A percentile compares a stretch with the other conserved stretches of the same genome.
These are phyloP conservation scores for Sporothrix sp. DNA, from an alignment of 2,329 filamentous ascomycete genomes.

Conservation along the genomic window DNA sequence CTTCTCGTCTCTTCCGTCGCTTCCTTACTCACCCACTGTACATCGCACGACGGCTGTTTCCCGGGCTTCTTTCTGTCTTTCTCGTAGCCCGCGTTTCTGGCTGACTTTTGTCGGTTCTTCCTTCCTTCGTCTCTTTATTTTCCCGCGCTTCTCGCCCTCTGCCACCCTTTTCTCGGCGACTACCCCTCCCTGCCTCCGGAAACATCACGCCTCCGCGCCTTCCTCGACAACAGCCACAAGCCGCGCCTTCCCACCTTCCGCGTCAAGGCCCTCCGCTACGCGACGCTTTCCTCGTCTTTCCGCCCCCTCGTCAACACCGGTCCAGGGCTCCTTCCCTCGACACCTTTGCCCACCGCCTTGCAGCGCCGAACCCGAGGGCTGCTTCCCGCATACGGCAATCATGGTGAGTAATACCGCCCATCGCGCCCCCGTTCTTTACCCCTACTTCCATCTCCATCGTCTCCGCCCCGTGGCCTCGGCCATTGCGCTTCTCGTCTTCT, in stretches of 20 bases:
- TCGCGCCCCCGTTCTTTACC: too few species aligned
- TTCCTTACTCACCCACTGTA: not conserved
- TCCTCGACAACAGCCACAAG: too few species aligned
- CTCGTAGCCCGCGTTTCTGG: too few species aligned
- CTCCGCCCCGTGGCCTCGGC: too few species aligned
- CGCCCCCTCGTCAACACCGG: constrained; percentile 3
- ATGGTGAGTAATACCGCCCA: constrained; percentile 8
- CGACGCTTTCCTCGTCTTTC: not conserved
- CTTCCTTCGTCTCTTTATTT: not conserved
- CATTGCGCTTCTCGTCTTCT: too few species aligned
- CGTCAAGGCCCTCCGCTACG: not conserved
- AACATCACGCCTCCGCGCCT: not conserved
- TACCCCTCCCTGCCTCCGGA: not conserved
- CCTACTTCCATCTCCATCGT: too few species aligned
- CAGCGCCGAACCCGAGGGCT: not conserved
- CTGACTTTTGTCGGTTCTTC: not conserved
- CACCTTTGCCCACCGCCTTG: not conserved
- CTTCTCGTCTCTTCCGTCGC: not conserved
- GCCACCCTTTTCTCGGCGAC: not conserved
- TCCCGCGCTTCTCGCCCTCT: too few species aligned
- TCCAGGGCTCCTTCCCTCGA: not conserved
- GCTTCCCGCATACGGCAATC: not conserved
- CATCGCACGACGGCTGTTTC: too few species aligned
- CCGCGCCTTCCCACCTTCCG: not conserved
- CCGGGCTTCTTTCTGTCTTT: not conserved